These are phyloP conservation scores for Irpex sp. DNA, from an alignment of 1,284 basidiomycete species.

Conservation along the genomic window DNA sequence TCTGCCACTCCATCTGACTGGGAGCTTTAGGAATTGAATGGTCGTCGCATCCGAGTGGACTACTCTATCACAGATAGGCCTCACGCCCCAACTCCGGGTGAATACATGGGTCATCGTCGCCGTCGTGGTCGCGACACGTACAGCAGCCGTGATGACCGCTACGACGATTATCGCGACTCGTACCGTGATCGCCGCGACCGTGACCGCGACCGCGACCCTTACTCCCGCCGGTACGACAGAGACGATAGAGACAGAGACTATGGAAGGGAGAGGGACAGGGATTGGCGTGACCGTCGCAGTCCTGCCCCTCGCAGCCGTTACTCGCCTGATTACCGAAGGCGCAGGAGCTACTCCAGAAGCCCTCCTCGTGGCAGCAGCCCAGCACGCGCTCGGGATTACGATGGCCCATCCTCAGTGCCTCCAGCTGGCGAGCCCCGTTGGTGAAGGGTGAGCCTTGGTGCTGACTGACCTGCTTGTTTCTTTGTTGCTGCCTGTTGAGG, in stretches of 20 bases:
- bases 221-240: constrained; percentile 44
- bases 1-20: constrained; percentile 12
- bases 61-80: constrained; percentile 93
- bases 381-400: constrained; percentile 42
- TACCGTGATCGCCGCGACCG: constrained; percentile 34
- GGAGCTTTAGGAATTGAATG: constrained; percentile 77
- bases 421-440: constrained; percentile 27
- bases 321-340: constrained; percentile 71
- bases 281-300: constrained; percentile 61
- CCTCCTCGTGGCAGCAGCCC: constrained; percentile 77
- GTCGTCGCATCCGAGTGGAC: constrained; percentile 94
- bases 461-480: constrained; percentile 1
- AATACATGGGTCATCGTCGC: constrained; percentile 93
- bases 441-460: constrained; percentile 20
- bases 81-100: constrained; percentile 94
- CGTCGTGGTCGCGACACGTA: constrained; percentile 62
- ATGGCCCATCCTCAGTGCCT: constrained; percentile 24
- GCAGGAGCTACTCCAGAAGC: constrained; percentile 74
- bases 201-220: constrained; percentile 45
- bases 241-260: constrained; percentile 52
- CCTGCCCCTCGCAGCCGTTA: constrained; percentile 61
- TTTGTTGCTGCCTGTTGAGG: constrained; percentile 1
- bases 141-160: constrained; percentile 37
- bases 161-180: constrained; percentile 48
- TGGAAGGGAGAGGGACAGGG: constrained; percentile 35